Base-by-base conservation (phyloP, 495 filamentous ascomycete genomes). In the Penicillium paxilli region DNA sequence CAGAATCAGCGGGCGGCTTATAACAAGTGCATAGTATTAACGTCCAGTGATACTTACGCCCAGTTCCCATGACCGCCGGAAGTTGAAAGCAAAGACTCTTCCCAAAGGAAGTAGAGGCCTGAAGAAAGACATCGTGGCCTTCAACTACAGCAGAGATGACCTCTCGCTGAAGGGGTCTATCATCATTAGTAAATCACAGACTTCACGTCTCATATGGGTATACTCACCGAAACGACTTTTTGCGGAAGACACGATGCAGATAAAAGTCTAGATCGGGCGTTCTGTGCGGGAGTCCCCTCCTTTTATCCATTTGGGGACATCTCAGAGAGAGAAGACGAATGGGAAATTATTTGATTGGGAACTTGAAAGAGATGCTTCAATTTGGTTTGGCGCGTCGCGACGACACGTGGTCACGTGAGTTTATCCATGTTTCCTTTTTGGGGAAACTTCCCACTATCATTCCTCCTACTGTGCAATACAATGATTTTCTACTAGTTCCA, bases 41-140 rank as follows among this genome's bases (percentile, higher is more conserved):
- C 17, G 3, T 10, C 11, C 9, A 1, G 23, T n/a, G 5, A 6
- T 14, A 76, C 85, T 57, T 72, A 92, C 89, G 90, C 49, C 92
- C 92, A 76, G 84, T 84, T 55, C 90, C 87, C 19, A 95, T 84
- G 25, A 98, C 83, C 4, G 93, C 92, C 3, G 93, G 93, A 3
- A 98, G 77, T 60, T 98, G 93, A 60, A 93, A 98, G 70, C 93
- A 97, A 20, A 98, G 67, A 64, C 90, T 96, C 69, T 98, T 98
- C 12, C 93, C 93, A 64, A 96, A 96, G 1, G 90, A 94, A 3
- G 93, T 98, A n/a, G 92, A 92, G 28, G 93, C 93, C 68, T 96
- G 93, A 1, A 98, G 80, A 64, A 96, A 97, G 22, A 98, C 87
- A 87, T 98, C 93, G 40, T 93, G 77, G 16, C 90, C 88, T 44